Conservation (phyloP, 2,329 filamentous ascomycete genomes). For the Fusarium transvaalense region DNA sequence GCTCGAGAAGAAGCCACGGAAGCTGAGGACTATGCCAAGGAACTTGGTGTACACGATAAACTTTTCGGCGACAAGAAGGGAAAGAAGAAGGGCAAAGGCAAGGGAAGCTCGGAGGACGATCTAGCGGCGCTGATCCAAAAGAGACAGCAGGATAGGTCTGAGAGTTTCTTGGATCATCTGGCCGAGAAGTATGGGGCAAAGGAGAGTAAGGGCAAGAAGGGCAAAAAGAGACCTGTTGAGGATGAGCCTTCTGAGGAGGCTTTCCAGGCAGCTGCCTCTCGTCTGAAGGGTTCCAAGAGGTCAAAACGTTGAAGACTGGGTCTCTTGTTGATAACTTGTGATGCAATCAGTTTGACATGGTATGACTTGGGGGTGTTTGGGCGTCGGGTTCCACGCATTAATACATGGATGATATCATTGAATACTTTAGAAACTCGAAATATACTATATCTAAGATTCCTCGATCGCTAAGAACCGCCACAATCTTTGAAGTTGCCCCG, state of each 20-base stretch:
- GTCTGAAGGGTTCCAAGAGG: slow-evolving; percentile 53
- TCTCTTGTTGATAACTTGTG: background rate
- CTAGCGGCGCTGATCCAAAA: slow-evolving; percentile 81
- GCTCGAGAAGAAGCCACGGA: slow-evolving; percentile 77
- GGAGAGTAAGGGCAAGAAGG: slow-evolving; percentile 61
- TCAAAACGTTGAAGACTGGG: slow-evolving; percentile 33
- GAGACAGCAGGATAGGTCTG: slow-evolving; percentile 72
- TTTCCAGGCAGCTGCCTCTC: slow-evolving; percentile 68
- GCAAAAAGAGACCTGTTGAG: slow-evolving; percentile 67
- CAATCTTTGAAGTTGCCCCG: background rate
- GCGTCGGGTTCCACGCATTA: background rate
- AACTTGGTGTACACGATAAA: slow-evolving; percentile 80
- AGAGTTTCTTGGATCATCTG: slow-evolving; percentile 76
- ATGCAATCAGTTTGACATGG: background rate
- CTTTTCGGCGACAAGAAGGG: slow-evolving; percentile 68
- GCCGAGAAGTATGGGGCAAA: slow-evolving; percentile 79
- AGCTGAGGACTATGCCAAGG: slow-evolving; percentile 80
- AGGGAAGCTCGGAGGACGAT: slow-evolving; percentile 61
- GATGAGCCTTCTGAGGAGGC: slow-evolving; percentile 73
- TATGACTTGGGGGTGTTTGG: slow-evolving; percentile 15
- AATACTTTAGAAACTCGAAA: background rate
- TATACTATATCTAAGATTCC: background rate
- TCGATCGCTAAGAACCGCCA: background rate
- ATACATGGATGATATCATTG: background rate
- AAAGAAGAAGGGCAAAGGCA: slow-evolving; percentile 57